Conservation (phyloP, 1,284 basidiomycete genomes). For the Athelia sp. region DNA sequence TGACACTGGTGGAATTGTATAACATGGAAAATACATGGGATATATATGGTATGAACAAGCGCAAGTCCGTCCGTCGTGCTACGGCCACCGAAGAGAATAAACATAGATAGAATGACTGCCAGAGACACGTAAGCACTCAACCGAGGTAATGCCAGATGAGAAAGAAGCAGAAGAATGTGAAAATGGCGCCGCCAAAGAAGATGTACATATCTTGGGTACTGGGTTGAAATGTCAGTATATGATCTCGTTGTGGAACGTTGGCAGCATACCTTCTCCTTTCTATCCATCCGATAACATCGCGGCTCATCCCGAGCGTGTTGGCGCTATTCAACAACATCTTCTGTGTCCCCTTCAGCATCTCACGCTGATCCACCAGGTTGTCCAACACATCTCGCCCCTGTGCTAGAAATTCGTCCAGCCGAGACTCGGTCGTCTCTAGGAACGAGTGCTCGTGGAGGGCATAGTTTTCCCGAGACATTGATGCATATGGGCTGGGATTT, state of each 20-base stretch:
- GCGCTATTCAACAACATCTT: constrained; percentile 80
- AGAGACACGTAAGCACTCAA: constrained; percentile 26
- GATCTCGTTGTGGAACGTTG: neutral
- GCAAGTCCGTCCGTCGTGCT: no score
- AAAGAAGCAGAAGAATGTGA: constrained; percentile 89
- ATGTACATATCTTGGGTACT: constrained; percentile 94
- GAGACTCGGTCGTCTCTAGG: constrained; percentile 73
- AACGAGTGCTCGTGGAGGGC: constrained; percentile 86
- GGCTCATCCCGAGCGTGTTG: constrained; percentile 87
- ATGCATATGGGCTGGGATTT: constrained; percentile 25
- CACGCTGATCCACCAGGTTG: constrained; percentile 86
- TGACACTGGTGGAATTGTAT: no score
- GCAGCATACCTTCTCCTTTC: constrained; percentile 75
- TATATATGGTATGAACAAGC: no score
- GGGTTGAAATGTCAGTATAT: constrained; percentile 13
- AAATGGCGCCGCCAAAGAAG: constrained; percentile 76
- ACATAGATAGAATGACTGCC: no score
- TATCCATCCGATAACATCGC: constrained; percentile 93
- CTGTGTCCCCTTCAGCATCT: constrained; percentile 89
- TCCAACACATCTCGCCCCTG: constrained; percentile 88
- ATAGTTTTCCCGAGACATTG: constrained; percentile 55
- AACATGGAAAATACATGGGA: no score
- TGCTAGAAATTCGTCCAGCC: constrained; percentile 84
- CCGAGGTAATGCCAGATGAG: constrained; percentile 88
- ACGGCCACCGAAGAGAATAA: no score